A percentile compares a stretch with the other conserved stretches of the same genome.
Conservation (phyloP, 805 yeast genomes). For the Ogataea trehaloabstinens region DNA sequence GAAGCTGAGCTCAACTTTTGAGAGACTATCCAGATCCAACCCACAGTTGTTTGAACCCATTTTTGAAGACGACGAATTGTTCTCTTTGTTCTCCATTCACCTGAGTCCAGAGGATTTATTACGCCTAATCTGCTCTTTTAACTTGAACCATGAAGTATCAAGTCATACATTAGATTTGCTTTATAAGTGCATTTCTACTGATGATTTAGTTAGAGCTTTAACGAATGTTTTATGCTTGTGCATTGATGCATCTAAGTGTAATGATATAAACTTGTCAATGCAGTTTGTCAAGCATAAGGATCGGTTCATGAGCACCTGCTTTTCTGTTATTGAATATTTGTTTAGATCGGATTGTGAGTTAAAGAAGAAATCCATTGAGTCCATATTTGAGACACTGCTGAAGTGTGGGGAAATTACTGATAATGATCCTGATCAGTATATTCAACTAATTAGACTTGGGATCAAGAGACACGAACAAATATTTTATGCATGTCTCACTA, state of each 20-base stretch:
- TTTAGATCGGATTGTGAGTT: constrained; percentile 6
- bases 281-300: constrained; percentile 29
- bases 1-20: constrained; percentile 23
- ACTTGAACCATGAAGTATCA: constrained; percentile 6
- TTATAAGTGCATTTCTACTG: constrained; percentile 15
- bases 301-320: constrained; percentile 21
- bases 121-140: constrained; percentile 23
- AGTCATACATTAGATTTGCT: constrained; percentile 8
- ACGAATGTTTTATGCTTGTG: constrained; percentile 19
- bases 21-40: constrained; percentile 21
- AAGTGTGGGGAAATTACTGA: constrained; percentile 22
- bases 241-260: constrained; percentile 26
- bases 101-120: constrained; percentile 29
- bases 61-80: constrained; percentile 14
- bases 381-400: constrained; percentile 24
- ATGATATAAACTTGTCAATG: constrained; percentile 28
- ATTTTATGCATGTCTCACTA: constrained; percentile 18
- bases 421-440: constrained; percentile 9
- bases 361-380: constrained; percentile 18
- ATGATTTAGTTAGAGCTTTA: constrained; percentile 25
- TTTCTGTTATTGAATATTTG: constrained; percentile 11
- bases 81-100: constrained; percentile 13
- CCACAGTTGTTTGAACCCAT: constrained; percentile 23
- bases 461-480: constrained; percentile 8
- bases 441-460: constrained; percentile 14